These are phyloP conservation scores for Globisporangium alternatum DNA, from an alignment of 352 stramenopile genomes.

Conservation along the genomic window DNA sequence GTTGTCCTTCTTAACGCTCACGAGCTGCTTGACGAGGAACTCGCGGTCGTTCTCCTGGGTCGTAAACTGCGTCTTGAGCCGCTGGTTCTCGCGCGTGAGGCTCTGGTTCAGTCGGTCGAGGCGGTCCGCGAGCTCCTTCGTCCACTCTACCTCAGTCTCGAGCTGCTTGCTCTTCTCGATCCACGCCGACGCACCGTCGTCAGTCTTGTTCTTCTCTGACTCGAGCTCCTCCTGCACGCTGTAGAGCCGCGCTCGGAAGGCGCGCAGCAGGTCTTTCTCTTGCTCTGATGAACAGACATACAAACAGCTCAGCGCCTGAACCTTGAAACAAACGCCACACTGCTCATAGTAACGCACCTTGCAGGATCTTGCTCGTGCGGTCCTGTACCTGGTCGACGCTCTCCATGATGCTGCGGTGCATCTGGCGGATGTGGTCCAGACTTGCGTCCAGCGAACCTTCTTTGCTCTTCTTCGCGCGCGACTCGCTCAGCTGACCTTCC, in stretches of 20 bases:
- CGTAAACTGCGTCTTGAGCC: conserved; percentile 89
- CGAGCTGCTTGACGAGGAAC: conserved; percentile 91
- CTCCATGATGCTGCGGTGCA: conserved; percentile 84
- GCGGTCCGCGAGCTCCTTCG: conserved; percentile 87
- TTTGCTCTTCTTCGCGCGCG: conserved; percentile 68
- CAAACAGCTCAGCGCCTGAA: not conserved
- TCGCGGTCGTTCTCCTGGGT: conserved; percentile 93
- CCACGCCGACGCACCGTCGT: conserved; percentile 87
- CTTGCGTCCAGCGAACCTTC: conserved; percentile 66
- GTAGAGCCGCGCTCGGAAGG: conserved; percentile 89
- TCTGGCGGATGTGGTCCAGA: conserved; percentile 76
- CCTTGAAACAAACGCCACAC: not conserved
- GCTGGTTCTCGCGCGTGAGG: conserved; percentile 84
- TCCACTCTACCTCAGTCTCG: conserved; percentile 88
- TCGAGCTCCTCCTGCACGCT: conserved; percentile 92
- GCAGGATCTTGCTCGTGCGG: conserved; percentile 86
- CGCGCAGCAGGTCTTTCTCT: conserved; percentile 88
- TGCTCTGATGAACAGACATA: conserved; percentile 44
- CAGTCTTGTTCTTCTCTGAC: conserved; percentile 89
- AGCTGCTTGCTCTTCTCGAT: conserved; percentile 91
- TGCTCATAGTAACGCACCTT: conserved; percentile 26
- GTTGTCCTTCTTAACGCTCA: conserved; percentile 92
- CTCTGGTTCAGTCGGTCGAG: conserved; percentile 90
- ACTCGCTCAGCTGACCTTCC: conserved; percentile 61
- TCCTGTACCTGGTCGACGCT: conserved; percentile 92